Conservation (phyloP, 805 yeast species). For the Kuraishia cidri region DNA sequence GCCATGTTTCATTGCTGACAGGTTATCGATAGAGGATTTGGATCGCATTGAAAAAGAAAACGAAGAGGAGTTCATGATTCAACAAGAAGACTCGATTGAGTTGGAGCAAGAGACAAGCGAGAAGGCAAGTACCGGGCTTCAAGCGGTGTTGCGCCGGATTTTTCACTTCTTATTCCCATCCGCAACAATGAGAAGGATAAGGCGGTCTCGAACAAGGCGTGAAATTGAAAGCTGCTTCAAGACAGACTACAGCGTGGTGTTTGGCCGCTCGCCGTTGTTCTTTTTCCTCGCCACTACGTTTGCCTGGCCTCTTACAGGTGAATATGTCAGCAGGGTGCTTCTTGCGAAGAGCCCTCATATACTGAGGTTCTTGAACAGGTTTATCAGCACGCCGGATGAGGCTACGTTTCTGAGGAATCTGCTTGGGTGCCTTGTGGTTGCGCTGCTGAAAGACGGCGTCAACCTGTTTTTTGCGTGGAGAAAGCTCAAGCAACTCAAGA, state of each 20-base stretch:
- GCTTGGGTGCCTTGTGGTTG: conserved; percentile 21
- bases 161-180: conserved; percentile 4
- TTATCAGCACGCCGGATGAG: conserved; percentile 26
- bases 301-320: conserved; percentile 24
- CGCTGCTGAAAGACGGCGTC: conserved; percentile 19
- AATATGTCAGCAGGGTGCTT: conserved; percentile 10
- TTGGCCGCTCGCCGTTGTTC: conserved; percentile 9
- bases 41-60: conserved; percentile 23
- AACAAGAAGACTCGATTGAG: not conserved
- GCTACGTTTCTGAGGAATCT: conserved; percentile 20
- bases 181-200: conserved; percentile 5
- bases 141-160: not conserved
- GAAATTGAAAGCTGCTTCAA: conserved; percentile 16
- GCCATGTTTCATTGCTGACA: conserved; percentile 24
- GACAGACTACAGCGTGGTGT: conserved; percentile 18
- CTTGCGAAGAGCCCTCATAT: conserved; percentile 14
- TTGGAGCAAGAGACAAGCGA: not conserved
- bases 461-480: conserved; percentile 22
- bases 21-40: conserved; percentile 18
- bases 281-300: conserved; percentile 16
- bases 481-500: conserved; percentile 16
- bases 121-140: not conserved
- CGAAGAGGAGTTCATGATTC: conserved; percentile 12
- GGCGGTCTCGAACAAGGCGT: conserved; percentile 12
- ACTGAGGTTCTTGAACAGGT: conserved; percentile 10